Evolutionary conservation across 768 basidiomycete genomes (phyloP), one percentile per base, ranked within the genome.

Genomic region (Phaeolepiota aurea): DNA sequence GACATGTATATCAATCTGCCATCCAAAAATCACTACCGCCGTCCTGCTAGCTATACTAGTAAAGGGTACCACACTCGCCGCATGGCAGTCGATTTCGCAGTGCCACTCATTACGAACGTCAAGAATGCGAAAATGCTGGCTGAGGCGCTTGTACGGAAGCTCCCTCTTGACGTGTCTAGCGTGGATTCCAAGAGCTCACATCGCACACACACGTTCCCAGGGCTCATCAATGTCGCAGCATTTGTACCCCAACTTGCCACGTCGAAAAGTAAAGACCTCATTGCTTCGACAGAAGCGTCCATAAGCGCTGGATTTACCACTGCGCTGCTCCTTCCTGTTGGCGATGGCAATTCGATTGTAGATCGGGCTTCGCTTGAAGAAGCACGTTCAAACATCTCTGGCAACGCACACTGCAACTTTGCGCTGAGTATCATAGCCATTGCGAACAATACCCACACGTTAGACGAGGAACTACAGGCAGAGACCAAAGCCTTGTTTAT

Each of bases 1-100:
- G 96, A 99, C 64, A 87, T 98, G 80, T 99, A 97, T 62, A 94
- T 99, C 78, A 99, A 99, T 62, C 69, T 99, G 50, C 96, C 96
- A 2, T 97, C 94, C 30, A 96, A 91, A 68, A 98, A 99, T 62
- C 77, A 91, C 56, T 98, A 89, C 63, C 86, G 96, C 44, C 86
- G 96, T 14, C 96, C 96, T 4, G 93, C 96, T 11, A 93, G 83
- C 61, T 99, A 98, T 58, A 79, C 91, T 39, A 96, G 91, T 61
- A 93, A 96, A 57, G 96, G 96, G 5, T 98, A 98, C 61, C 79
- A 81, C 45, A 94, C 93, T 20, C 87, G 96, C 51, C 86, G 96
- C 38, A 93, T 98, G 92, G 96, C 96, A 4, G 92, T 99, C 48
- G 96, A 99, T 61, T 97, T 94, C 53, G 96, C 93, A 20, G 82